Base-by-base conservation (phyloP, 2,329 filamentous ascomycete genomes). In the Boeremia lycopersici region DNA sequence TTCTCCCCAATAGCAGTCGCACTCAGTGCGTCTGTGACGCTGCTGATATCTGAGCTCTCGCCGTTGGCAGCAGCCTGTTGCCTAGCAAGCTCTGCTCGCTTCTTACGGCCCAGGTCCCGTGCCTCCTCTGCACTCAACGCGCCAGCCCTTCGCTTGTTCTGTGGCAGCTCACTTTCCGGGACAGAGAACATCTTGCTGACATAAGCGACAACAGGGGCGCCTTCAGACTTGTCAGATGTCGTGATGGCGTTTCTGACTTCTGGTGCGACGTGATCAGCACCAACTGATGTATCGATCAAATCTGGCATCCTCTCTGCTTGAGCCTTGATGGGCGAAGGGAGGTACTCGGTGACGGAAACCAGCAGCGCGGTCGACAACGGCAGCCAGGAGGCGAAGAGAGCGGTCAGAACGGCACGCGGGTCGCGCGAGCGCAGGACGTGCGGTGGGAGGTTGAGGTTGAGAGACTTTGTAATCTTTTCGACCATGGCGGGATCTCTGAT, bases 101-200 rank as follows among this genome's bases (percentile, higher is more conserved):
- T 98, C 75, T 88, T 90, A 13, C 92, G 85, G 0, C 90, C 95
- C 54, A 97, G 77, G 60, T 97, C 93, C 62, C 90, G 82, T 3
- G 95, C 95, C 76, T 98, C 95, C 59, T 96, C 95, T 1, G 91
- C 89, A 34, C 86, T 96, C 68, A 98, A 82, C 38, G 87, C 77
- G 17, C 78, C 86, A 13, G 77, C 74, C 13, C 86, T 83, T 40
- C 91, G 84, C 74, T 89, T 96, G 73, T 96, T 96, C 47, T 93
- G 86, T 0, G 91, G 90, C 5, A 99, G 80, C 66, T 99, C 93
- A 74, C 91, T 97, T 69, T 96, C 91, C 0, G 92, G 93, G 11
- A 99, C 83, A 0, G 95, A 95, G 1, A 98, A 90, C 92, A 99
- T 97, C 74, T 99, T 99, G 77, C 93, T 98, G 57, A 99, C 90